phyloP scores from a whole-genome alignment of 331 rosid species.

The Erythrophleum ivorense region DNA sequence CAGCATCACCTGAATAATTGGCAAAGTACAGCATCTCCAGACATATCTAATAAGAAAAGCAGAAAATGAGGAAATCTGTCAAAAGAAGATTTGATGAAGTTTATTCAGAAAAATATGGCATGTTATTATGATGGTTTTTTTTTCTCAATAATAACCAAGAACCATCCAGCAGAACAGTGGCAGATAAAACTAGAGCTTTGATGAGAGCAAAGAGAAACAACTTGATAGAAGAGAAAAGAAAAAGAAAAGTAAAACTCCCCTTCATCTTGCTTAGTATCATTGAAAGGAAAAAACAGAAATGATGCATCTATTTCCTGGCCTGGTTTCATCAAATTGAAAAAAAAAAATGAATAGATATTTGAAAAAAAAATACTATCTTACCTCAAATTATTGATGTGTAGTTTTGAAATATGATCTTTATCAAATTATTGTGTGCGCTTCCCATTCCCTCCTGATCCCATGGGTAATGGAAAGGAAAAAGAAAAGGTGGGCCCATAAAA shows the following conservation, averaged over 20 bases:
- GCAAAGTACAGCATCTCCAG: slow-evolving; percentile 96
- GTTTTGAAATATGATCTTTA: neutral
- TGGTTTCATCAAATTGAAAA: neutral
- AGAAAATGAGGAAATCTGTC: slow-evolving; percentile 34
- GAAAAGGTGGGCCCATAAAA: neutral
- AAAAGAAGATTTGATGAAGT: slow-evolving; percentile 2
- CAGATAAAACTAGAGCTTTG: slow-evolving; percentile 31
- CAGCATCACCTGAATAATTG: slow-evolving; percentile 86
- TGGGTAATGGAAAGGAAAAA: neutral
- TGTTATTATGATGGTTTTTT: slow-evolving; percentile 3
- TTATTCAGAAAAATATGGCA: neutral
- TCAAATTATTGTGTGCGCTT: slow-evolving; percentile 17
- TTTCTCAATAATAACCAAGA: slow-evolving; percentile 22
- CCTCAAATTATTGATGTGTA: neutral
- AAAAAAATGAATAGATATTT: slow-evolving; percentile 1
- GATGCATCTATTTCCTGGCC: neutral
- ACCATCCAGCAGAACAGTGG: slow-evolving; percentile 8
- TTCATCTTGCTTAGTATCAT: slow-evolving; percentile 15
- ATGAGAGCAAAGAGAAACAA: slow-evolving; percentile 21
- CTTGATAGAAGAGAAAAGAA: neutral
- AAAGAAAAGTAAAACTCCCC: neutral
- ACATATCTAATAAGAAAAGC: slow-evolving; percentile 64
- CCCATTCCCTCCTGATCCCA: neutral
- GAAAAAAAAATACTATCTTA: neutral
- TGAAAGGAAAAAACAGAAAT: neutral